A percentile compares a stretch with the other conserved stretches of the same genome.
These are phyloP conservation scores for Rhodotorula paludigena DNA, from an alignment of 768 basidiomycete species.

Conservation along the genomic window DNA sequence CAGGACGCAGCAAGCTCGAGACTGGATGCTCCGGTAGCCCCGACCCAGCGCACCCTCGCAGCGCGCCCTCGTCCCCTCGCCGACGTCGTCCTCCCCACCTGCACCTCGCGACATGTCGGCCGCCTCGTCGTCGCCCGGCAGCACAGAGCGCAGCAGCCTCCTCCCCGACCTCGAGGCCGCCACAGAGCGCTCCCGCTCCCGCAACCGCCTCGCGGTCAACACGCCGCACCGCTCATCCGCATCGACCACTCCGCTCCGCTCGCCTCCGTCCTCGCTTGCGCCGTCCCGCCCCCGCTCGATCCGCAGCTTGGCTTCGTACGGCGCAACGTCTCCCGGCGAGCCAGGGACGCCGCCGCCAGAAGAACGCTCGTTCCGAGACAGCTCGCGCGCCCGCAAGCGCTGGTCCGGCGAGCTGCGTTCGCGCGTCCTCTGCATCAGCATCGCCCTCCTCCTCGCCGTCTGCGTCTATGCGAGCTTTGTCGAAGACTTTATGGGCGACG, in stretches of 20 bases:
- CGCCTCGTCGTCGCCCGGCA: background rate
- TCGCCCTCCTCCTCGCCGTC: conserved; percentile 25
- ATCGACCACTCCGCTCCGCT: background rate
- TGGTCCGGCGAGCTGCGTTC: background rate
- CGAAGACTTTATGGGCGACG: conserved; percentile 49
- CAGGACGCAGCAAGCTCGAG: too few species aligned
- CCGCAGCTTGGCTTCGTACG: conserved; percentile 24
- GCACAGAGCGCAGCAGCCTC: background rate
- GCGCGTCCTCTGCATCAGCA: conserved; percentile 10
- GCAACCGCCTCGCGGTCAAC: background rate
- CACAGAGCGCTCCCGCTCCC: background rate
- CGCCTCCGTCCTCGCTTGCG: background rate
- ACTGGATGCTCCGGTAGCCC: too few species aligned
- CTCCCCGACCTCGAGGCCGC: background rate
- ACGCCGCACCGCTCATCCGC: background rate
- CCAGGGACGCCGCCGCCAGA: background rate
- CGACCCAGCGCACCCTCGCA: too few species aligned
- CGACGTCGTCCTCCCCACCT: background rate
- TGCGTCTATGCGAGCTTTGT: conserved; percentile 39
- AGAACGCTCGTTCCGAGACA: too few species aligned
- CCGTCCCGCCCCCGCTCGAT: conserved; percentile 9
- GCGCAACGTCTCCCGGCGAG: background rate
- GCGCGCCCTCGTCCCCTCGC: too few species aligned
- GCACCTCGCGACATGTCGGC: background rate
- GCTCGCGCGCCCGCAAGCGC: background rate